phyloP scores from a whole-genome alignment of 352 stramenopile genomes.

The Phytophthora vignae region DNA sequence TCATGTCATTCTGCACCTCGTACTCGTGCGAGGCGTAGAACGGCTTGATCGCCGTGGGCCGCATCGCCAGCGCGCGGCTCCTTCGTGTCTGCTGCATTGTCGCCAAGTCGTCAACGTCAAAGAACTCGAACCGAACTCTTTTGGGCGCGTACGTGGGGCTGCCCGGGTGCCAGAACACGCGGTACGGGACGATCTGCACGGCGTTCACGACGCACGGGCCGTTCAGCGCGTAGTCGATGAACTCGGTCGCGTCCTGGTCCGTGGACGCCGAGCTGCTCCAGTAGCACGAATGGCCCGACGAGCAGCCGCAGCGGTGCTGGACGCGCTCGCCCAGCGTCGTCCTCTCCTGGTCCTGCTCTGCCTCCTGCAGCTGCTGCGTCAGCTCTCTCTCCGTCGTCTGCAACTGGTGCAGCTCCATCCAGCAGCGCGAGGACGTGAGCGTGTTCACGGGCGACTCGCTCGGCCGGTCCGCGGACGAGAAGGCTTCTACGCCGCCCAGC shows the following conservation, averaged over 20 bases:
- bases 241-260: constrained; percentile 66
- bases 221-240: constrained; percentile 77
- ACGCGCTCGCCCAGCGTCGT: constrained; percentile 68
- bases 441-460: constrained; percentile 72
- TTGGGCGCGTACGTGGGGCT: constrained; percentile 80
- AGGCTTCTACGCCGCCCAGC: constrained; percentile 47
- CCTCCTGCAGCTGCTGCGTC: not conserved
- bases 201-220: constrained; percentile 63
- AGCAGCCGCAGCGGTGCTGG: constrained; percentile 79
- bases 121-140: constrained; percentile 80
- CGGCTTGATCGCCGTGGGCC: constrained; percentile 37
- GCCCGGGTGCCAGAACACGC: constrained; percentile 80
- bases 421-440: constrained; percentile 72
- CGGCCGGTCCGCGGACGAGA: constrained; percentile 62
- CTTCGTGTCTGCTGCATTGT: constrained; percentile 18
- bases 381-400: constrained; percentile 31
- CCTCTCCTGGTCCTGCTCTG: constrained; percentile 34
- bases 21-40: constrained; percentile 70
- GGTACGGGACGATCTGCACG: constrained; percentile 80
- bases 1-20: constrained; percentile 77
- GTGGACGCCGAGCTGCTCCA: constrained; percentile 86
- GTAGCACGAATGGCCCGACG: constrained; percentile 77
- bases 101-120: constrained; percentile 40
- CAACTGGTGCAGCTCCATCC: constrained; percentile 60
- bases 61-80: constrained; percentile 12